These are phyloP conservation scores for Linum tenue DNA, from an alignment of 345 rosid species.

Conservation along the genomic window DNA sequence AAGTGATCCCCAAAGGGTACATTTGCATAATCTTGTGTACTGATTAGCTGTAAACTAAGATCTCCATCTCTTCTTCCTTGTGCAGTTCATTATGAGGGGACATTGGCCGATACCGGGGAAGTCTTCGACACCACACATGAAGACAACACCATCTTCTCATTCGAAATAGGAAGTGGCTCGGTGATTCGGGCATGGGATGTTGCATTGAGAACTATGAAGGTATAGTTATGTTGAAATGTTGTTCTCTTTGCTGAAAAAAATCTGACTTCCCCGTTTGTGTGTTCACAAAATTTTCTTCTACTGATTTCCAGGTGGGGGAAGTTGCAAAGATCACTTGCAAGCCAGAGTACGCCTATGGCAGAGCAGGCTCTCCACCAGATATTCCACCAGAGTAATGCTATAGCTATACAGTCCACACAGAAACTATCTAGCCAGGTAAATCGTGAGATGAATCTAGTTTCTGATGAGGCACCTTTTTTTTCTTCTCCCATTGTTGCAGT, in stretches of 20 bases:
- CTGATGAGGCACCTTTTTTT: neutral
- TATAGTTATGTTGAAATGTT: constrained; percentile 13
- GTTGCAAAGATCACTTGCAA: constrained; percentile 85
- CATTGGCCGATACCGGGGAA: constrained; percentile 68
- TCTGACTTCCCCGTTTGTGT: no score
- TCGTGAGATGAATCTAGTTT: no score
- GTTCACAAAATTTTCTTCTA: constrained; percentile 2
- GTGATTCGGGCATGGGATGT: constrained; percentile 88
- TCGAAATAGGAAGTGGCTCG: constrained; percentile 75
- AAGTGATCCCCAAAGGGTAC: no score
- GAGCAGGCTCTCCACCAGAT: constrained; percentile 82
- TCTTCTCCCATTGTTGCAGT: constrained; percentile 33
- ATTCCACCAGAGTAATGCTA: constrained; percentile 66
- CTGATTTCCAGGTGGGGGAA: constrained; percentile 67
- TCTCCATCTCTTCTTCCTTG: no score
- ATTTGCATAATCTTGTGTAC: no score
- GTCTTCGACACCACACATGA: constrained; percentile 81
- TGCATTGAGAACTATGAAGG: constrained; percentile 86
- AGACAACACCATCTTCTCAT: constrained; percentile 80
- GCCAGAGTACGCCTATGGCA: constrained; percentile 90
- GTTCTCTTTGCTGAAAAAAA: neutral
- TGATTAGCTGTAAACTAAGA: no score
- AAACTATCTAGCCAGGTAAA: no score
- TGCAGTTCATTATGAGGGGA: constrained; percentile 84
- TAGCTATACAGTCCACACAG: neutral